A percentile compares a stretch with the other conserved stretches of the same genome.
phyloP scores from a whole-genome alignment of 108 stramenopile species.

The Fragilariopsis cylindrus region DNA sequence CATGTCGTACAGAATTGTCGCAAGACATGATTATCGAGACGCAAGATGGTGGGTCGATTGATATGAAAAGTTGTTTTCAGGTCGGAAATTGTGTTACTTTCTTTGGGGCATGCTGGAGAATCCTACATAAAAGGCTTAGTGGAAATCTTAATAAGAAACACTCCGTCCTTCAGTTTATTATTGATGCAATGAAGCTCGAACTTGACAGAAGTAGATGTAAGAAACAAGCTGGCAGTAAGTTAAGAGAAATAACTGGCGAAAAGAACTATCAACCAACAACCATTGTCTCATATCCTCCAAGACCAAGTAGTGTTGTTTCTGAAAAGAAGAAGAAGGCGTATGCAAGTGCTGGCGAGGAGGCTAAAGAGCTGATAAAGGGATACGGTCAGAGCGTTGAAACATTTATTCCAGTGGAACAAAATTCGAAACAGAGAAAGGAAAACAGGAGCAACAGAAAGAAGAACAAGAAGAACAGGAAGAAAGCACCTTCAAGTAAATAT shows the following conservation, averaged over 20 bases:
- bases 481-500: neutral
- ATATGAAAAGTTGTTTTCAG: slow-evolving; percentile 26
- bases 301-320: no score
- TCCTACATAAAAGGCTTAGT: slow-evolving; percentile 1
- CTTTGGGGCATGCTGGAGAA: slow-evolving; percentile 21
- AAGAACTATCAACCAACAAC: no score
- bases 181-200: slow-evolving; percentile 9
- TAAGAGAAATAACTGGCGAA: neutral
- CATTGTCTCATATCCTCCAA: no score
- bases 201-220: neutral
- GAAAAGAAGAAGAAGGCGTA: neutral
- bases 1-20: neutral
- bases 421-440: neutral
- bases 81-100: slow-evolving; percentile 24
- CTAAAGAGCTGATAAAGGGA: neutral
- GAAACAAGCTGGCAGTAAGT: neutral
- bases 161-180: slow-evolving; percentile 6
- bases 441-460: neutral
- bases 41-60: slow-evolving; percentile 15
- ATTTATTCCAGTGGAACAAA: neutral
- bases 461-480: neutral
- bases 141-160: neutral
- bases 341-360: neutral
- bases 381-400: slow-evolving; percentile 8
- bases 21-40: slow-evolving; percentile 2